Base-by-base conservation (phyloP, 768 basidiomycete genomes). In the Scleroderma citrinum region DNA sequence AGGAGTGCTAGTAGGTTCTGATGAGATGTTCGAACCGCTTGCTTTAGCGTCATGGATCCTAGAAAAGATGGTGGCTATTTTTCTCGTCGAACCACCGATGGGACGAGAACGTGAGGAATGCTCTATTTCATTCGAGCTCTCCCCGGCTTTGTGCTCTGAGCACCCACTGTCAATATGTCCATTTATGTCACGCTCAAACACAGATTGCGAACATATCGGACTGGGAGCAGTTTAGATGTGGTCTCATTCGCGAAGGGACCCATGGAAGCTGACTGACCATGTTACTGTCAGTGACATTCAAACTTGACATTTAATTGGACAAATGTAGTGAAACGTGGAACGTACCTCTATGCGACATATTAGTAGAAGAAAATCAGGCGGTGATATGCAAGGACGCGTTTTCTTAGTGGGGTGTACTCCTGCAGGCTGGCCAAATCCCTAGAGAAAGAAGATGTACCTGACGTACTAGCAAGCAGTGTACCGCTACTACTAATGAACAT, bases 111-210 rank as follows among this genome's bases (percentile, higher is more conserved):
- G 55, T 4, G 38, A 39, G 38, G 20, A 14, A 29, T 19, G 29
- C 19, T 2, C 20, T 3, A 19, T 14, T 39, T 8, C 42, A 3
- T 35, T 29, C 38, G 64, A 49, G 14, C 40, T 17, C 14, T 46
- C 38, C 44, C 48, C 47, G 24, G 31, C 39, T 38, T 49, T 56
- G 48, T 58, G 50, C 37, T 64, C 52, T n/a, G 54, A 53, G 45
- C 80, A 80, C 36, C 62, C 62, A 34, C 66, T 72, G 55, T 82
- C 80, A 16, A 82, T 61, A 46, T 82, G 80, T 30, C 53, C 53
- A 58, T 82, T 81, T 49, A 82, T 81, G 48, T 60, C 50, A 37
- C 53, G 54, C 39, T 71, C 68, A 20, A 63, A 52, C 19, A 82
- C 76, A 12, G 61, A 51, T 40, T 61, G 64, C 5, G 69, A 71